Percentiles rank a stretch among this genome's conserved stretches.
phyloP scores from a whole-genome alignment of 2,329 filamentous ascomycete species.

The Nectriaceae sp. region DNA sequence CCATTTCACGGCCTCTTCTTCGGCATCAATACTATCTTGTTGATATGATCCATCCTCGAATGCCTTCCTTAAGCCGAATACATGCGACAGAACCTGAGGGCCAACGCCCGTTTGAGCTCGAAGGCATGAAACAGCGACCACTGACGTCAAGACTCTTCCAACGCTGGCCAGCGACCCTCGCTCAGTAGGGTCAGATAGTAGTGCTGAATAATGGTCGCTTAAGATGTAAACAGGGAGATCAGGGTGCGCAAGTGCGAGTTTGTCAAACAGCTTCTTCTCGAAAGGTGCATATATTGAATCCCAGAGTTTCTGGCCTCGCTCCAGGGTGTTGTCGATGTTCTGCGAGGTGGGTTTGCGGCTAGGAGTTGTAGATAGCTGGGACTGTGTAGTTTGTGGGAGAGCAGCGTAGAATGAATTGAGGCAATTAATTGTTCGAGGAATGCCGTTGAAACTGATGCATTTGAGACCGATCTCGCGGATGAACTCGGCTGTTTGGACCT shows the following conservation, averaged over 20 bases:
- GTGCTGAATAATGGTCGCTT: conserved; percentile 69
- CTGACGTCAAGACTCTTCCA: conserved; percentile 70
- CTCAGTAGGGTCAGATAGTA: conserved; percentile 68
- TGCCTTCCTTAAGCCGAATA: conserved; percentile 79
- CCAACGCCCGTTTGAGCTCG: conserved; percentile 80
- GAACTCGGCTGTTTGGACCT: conserved; percentile 62
- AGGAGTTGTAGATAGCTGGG: conserved; percentile 55
- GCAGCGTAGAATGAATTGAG: conserved; percentile 69
- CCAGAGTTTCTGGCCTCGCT: conserved; percentile 69
- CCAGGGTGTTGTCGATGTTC: conserved; percentile 56
- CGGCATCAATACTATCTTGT: conserved; percentile 34
- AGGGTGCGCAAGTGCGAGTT: conserved; percentile 75
- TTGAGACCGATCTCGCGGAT: conserved; percentile 77
- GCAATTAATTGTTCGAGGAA: conserved; percentile 82
- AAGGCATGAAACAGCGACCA: conserved; percentile 74
- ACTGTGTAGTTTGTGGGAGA: conserved; percentile 58
- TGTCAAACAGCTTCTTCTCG: conserved; percentile 68
- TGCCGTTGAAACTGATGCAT: conserved; percentile 79
- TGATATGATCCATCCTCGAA: conserved; percentile 65
- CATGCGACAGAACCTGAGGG: conserved; percentile 78
- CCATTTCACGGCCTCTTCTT: conserved; percentile 39
- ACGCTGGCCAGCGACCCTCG: conserved; percentile 52
- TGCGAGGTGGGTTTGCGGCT: conserved; percentile 53
- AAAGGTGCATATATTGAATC: conserved; percentile 76
- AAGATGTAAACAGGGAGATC: conserved; percentile 82